phyloP scores from a whole-genome alignment of 306 rosid species.

The Castanea mollissima region DNA sequence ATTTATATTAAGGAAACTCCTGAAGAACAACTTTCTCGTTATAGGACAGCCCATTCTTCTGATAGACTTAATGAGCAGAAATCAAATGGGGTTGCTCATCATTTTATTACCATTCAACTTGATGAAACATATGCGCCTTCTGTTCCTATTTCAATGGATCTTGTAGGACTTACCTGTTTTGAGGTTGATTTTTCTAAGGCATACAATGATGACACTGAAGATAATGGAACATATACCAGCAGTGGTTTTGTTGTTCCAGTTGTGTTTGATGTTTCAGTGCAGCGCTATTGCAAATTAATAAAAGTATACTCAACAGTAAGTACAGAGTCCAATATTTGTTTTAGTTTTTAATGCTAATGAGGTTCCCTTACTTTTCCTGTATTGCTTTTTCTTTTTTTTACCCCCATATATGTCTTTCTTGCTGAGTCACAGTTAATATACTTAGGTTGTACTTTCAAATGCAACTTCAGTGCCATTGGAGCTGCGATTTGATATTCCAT shows the following conservation, averaged over 20 bases:
- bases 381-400: neutral
- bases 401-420: neutral
- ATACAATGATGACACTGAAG: slow-evolving; percentile 31
- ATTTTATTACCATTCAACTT: slow-evolving; percentile 74
- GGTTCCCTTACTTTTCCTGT: slow-evolving; percentile 3
- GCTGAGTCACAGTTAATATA: slow-evolving; percentile 21
- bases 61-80: slow-evolving; percentile 62
- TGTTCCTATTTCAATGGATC: slow-evolving; percentile 90
- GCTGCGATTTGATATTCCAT: slow-evolving; percentile 95
- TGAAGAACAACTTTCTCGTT: slow-evolving; percentile 56
- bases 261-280: slow-evolving; percentile 84
- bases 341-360: slow-evolving; percentile 6
- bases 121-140: slow-evolving; percentile 80
- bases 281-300: slow-evolving; percentile 80
- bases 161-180: slow-evolving; percentile 81
- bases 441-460: slow-evolving; percentile 85
- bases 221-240: slow-evolving; percentile 28
- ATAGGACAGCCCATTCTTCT: slow-evolving; percentile 64
- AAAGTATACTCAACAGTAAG: slow-evolving; percentile 88
- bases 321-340: slow-evolving; percentile 24
- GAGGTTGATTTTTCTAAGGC: slow-evolving; percentile 82
- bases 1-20: slow-evolving; percentile 64
- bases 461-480: slow-evolving; percentile 74
- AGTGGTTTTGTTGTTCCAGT: slow-evolving; percentile 79
- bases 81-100: slow-evolving; percentile 64